Evolutionary conservation across 2,329 filamentous ascomycete genomes (phyloP), one percentile per base, ranked within the genome.

Genomic region (Neonectria coccinea): DNA sequence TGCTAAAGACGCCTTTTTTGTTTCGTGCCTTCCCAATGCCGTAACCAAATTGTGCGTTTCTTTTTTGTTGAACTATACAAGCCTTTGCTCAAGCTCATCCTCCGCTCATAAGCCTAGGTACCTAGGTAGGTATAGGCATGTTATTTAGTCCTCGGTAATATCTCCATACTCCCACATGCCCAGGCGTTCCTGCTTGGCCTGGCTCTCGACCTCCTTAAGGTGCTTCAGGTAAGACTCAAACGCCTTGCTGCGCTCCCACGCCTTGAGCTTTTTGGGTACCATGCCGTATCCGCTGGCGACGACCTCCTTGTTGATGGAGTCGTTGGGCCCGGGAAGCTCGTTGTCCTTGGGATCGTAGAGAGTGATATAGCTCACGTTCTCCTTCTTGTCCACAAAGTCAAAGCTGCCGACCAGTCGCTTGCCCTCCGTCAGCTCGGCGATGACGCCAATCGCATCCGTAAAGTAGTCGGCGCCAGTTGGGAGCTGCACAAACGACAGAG

Each of bases 81-180:
- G 56, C 59, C 62, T 63, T 54, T 54, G 33, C n/a, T 25, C 42
- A 29, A 39, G 36, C 6, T n/a, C 48, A 51, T 51, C 48, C 18
- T 51, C 10, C 25, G 33, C 59, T 61, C 50, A 48, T 61, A 39
- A 61, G 11, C 61, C 58, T 60, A 42, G 36, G 6, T 16, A n/a
- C 61, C 58, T 60, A 42, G 36, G 6, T 16, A n/a, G 36, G 14
- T 16, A 39, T 16, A 8, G 14, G 36, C 36, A 39, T 52, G 52
- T 14, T 39, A n/a, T 56, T 78, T 89, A 94, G 76, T 97, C 93
- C 83, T 97, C 94, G 14, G 93, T 97, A 76, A 97, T 86, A 79
- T 98, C 96, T 72, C 96, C 96, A 80, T 98, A 99, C 86, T 99
- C 96, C 94, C 95, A 99, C 87, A 97, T 96, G 47, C 96, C 96